Conservation (phyloP, 345 rosid species). For the Lumnitzera racemosa region DNA sequence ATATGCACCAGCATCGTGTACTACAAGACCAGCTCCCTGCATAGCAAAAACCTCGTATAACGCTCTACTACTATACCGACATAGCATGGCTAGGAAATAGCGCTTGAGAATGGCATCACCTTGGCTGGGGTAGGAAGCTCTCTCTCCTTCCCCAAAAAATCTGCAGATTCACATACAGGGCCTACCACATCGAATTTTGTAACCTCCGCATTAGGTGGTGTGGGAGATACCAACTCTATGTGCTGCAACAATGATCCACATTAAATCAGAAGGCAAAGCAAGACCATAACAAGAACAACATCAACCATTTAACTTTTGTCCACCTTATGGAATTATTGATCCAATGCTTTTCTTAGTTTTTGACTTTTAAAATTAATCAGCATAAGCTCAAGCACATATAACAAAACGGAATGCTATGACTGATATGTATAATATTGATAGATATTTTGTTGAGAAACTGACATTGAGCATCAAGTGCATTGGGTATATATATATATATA, state of each 20-base stretch:
- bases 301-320: no score
- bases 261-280: slow-evolving; percentile 1
- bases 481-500: no score
- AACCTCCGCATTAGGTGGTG: slow-evolving; percentile 46
- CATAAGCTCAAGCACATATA: no score
- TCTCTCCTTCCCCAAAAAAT: slow-evolving; percentile 93
- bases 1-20: slow-evolving; percentile 98
- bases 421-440: no score
- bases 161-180: slow-evolving; percentile 99
- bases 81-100: slow-evolving; percentile 2
- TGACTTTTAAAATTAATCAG: no score
- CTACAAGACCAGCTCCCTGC: slow-evolving; percentile 92
- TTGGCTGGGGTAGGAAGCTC: slow-evolving; percentile 83
- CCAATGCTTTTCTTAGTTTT: no score
- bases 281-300: no score
- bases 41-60: not conserved
- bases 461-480: no score
- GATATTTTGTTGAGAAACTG: no score
- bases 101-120: slow-evolving; percentile 22
- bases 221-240: slow-evolving; percentile 87
- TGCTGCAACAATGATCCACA: slow-evolving; percentile 45
- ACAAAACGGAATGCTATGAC: no score
- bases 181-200: slow-evolving; percentile 90
- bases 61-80: not conserved
- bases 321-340: no score